A percentile compares a stretch with the other conserved stretches of the same genome.
These are phyloP conservation scores for Talaromyces atroroseus DNA, from an alignment of 2,329 filamentous ascomycete species.

Conservation along the genomic window DNA sequence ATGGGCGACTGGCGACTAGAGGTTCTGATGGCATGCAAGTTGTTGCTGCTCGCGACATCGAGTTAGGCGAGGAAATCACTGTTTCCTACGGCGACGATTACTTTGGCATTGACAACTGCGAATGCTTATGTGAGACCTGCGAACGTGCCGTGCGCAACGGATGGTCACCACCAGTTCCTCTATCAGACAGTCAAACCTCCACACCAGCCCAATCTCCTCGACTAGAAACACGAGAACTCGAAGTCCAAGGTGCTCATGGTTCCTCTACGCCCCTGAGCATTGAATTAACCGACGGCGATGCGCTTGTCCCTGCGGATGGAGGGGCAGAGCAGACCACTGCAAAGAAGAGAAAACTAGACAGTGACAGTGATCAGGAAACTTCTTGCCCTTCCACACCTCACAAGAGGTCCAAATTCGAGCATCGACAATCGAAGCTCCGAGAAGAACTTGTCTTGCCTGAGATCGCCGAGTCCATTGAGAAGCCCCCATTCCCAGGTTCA, in stretches of 20 bases:
- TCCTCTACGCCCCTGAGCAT: neutral
- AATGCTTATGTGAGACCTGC: conserved; percentile 87
- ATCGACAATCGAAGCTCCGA: conserved; percentile 31
- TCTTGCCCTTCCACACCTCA: conserved; percentile 24
- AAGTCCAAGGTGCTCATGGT: neutral
- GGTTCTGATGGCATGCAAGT: conserved; percentile 87
- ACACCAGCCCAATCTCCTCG: conserved; percentile 21
- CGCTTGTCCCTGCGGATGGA: neutral
- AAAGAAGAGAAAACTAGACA: conserved; percentile 16
- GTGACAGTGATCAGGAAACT: conserved; percentile 13
- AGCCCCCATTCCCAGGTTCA: conserved; percentile 3
- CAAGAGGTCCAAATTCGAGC: conserved; percentile 30
- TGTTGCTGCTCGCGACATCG: conserved; percentile 74
- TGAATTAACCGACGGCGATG: neutral
- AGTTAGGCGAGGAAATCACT: conserved; percentile 87
- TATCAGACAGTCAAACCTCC: conserved; percentile 27
- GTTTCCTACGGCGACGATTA: conserved; percentile 95
- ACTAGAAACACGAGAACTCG: neutral
- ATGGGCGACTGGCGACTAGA: conserved; percentile 78
- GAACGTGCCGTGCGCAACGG: conserved; percentile 72
- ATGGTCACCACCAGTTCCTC: conserved; percentile 56
- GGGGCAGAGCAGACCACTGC: conserved; percentile 12
- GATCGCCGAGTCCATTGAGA: conserved; percentile 18
- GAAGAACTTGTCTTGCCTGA: conserved; percentile 33
- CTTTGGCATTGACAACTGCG: conserved; percentile 90